Conservation (phyloP, 371 early-diverging fungal genomes). For the Actinomucor elegans region DNA sequence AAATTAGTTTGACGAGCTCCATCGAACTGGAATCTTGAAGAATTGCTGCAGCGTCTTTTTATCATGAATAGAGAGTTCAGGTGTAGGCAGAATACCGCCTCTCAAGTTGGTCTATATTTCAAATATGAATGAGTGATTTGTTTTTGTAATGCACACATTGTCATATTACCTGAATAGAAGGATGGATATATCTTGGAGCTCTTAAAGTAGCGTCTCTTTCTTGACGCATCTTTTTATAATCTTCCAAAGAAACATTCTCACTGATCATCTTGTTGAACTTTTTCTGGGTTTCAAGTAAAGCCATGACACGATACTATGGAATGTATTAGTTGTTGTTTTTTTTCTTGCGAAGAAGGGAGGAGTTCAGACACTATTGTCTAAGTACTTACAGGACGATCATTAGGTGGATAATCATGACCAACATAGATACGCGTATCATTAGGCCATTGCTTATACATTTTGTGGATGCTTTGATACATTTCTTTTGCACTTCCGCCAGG, state of each 20-base stretch:
- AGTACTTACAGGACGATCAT: conserved; percentile 31
- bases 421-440: conserved; percentile 48
- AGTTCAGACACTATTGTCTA: background rate
- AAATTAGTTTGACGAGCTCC: background rate
- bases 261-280: conserved; percentile 40
- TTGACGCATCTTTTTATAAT: conserved; percentile 30
- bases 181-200: conserved; percentile 46
- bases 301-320: conserved; percentile 32
- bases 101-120: conserved; percentile 20
- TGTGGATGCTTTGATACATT: conserved; percentile 43
- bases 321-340: background rate
- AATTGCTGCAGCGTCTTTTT: conserved; percentile 14
- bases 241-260: conserved; percentile 20
- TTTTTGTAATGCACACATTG: too few species aligned
- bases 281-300: conserved; percentile 32
- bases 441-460: conserved; percentile 41
- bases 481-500: conserved; percentile 47
- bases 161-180: conserved; percentile 43
- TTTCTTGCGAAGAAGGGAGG: too few species aligned
- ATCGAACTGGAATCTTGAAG: conserved; percentile 23
- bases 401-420: conserved; percentile 49
- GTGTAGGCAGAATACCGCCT: conserved; percentile 25
- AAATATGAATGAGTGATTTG: background rate
- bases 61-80: conserved; percentile 19
- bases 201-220: conserved; percentile 32